Base-by-base conservation (phyloP, 257 asterid genomes). In the Solanum chaucha region DNA sequence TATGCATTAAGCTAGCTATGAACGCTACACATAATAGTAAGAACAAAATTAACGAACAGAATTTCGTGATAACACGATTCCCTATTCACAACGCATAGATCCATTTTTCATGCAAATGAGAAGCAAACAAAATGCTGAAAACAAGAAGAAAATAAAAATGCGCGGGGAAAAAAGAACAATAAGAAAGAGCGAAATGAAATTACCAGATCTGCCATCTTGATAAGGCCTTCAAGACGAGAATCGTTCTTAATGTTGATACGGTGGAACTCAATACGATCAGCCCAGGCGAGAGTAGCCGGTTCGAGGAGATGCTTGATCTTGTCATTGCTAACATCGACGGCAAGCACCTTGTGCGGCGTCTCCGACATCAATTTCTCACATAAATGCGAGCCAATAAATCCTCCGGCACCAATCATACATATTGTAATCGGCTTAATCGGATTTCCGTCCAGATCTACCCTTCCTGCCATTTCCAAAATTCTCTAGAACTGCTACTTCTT, bases 371-470 rank as follows among this genome's bases (percentile, higher is more conserved):
- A 90, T 91, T 96, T 96, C 94, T 96, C 99, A 88, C 99, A 96
- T 24, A 96, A 94, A 84, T 95, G 99, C 48, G 99, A 96, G 11
- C 99, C 99, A 72, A 96, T 96, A 93, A 96, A 96, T 5, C 99
- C 99, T 15, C 99, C 99, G 72, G 99, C 99, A 46, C 98, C 99
- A 64, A 95, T 96, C 98, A 96, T 94, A 92, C 98, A 96, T 89
- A 95, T 95, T 30, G 96, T 96, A 22, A 96, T 89, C 88, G 94
- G 94, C 89, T 93, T 92, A 0, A 96, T 93, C 86, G 92, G 89
- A 74, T 93, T 94, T 22, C 99, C 99, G 80, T 96, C 98, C 94
- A 96, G 98, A 96, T 96, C 98, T 92, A 94, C 87, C 84, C 96
- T 93, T 70, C 91, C 98, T 82, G 98, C 94, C 99, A 95, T 95